Base-by-base conservation (phyloP, 75 land plant genomes). In the Cupressus sempervirens region DNA sequence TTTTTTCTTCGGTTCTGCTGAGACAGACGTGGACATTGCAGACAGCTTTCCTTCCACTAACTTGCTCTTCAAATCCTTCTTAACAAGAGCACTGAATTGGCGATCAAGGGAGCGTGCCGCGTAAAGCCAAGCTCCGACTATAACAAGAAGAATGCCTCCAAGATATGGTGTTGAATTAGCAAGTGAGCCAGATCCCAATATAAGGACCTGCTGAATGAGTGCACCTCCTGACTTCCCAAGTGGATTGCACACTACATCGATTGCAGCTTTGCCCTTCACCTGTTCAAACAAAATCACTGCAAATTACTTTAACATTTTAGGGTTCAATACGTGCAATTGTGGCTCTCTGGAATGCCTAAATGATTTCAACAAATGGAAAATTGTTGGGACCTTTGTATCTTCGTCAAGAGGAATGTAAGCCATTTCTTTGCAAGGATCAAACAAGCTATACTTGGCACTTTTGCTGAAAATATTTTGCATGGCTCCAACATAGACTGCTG, bases 91-190 rank as follows among this genome's bases (percentile, higher is more conserved):
- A 43, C 95, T 94, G 87, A 97, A 97, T 80, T 97, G 99, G 11
- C 84, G 83, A 73, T 97, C 99, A 83, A 97, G 88, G 12, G 99
- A 97, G 79, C 89, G 97, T 41, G 98, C 98, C 40, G 99, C 99
- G 68, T 56, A 91, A 56, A 97, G 84, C 98, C 99, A 97, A 38
- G 95, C 92, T 56, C 91, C 75, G 9, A 97, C 99, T 23, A 96
- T 97, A 77, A 92, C 91, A 88, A 97, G 82, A 26, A 97, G 90
- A 40, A 97, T 89, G 18, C 91, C 98, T 85, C 99, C 99, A 75
- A 97, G 94, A 87, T 96, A 97, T 26, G 99, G 98, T 56, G 99
- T 95, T 20, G 99, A 95, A 68, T 88, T 90, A 7, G 98, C 96
- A 52, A 90, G 87, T 40, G 79, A 76, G 26, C 50, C 88, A 86